These are phyloP conservation scores for Verticillium albo-atrum DNA, from an alignment of 2,329 filamentous ascomycete genomes.

Conservation along the genomic window DNA sequence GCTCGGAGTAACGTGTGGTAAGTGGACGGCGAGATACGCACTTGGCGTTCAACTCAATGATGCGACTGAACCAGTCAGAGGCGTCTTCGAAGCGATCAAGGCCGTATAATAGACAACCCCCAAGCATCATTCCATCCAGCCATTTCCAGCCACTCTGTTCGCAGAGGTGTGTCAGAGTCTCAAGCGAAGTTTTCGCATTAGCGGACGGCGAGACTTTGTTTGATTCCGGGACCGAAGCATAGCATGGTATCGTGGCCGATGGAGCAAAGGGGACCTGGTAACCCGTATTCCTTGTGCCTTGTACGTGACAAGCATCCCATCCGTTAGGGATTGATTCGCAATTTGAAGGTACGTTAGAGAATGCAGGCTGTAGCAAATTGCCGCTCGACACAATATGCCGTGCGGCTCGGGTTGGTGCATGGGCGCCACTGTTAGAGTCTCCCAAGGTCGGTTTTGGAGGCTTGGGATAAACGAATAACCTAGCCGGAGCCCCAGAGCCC, in stretches of 20 bases:
- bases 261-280: neutral
- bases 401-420: neutral
- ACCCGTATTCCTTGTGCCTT: neutral
- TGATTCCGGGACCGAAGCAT: neutral
- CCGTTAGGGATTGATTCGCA: neutral
- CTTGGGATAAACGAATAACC: constrained; percentile 52
- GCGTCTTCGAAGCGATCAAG: constrained; percentile 79
- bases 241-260: neutral
- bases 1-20: too few relatives aligned
- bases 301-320: constrained; percentile 1
- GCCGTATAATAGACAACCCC: constrained; percentile 88
- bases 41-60: constrained; percentile 51
- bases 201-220: constrained; percentile 2
- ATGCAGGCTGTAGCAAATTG: neutral
- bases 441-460: constrained; percentile 31
- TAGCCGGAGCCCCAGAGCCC: constrained; percentile 34
- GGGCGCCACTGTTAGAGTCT: neutral
- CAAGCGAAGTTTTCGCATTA: constrained; percentile 61
- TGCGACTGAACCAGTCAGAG: constrained; percentile 67
- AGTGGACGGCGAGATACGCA: constrained; percentile 24
- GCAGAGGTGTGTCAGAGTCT: constrained; percentile 69
- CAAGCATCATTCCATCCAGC: constrained; percentile 88
- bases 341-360: neutral
- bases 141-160: constrained; percentile 80
- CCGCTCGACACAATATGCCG: neutral